These are phyloP conservation scores for Aegilops bicornis DNA, from an alignment of 176 grass and related monocot genomes.

Conservation along the genomic window DNA sequence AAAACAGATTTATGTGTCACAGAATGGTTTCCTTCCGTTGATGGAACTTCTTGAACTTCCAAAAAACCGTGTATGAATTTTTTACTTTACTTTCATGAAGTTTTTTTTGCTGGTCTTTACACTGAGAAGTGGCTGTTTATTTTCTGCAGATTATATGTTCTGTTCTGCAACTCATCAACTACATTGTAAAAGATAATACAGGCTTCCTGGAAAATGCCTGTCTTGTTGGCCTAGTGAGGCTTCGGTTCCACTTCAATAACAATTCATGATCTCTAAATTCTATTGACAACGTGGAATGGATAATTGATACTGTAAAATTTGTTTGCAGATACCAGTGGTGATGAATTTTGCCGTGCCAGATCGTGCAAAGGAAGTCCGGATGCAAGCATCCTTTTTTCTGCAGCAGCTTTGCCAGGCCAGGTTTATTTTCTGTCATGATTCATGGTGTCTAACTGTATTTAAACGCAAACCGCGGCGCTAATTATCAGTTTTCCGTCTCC, in stretches of 20 bases:
- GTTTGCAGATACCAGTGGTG: constrained; percentile 81
- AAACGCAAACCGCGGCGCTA: constrained; percentile 7
- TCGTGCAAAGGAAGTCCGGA: constrained; percentile 74
- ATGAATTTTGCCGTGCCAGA: constrained; percentile 81
- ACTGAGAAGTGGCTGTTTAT: constrained; percentile 18
- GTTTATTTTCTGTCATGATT: constrained; percentile 50
- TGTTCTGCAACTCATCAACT: constrained; percentile 91
- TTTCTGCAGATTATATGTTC: constrained; percentile 70
- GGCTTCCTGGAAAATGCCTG: constrained; percentile 94
- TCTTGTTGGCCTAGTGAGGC: constrained; percentile 95
- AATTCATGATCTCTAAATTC: constrained; percentile 34
- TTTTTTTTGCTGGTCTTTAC: constrained; percentile 23
- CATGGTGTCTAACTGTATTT: constrained; percentile 22
- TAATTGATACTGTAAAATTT: constrained; percentile 19
- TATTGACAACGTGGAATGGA: neutral
- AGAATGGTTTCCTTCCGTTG: constrained; percentile 90
- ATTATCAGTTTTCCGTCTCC: constrained; percentile 44
- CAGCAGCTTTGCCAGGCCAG: constrained; percentile 96
- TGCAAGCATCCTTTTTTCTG: constrained; percentile 93
- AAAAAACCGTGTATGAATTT: constrained; percentile 76
- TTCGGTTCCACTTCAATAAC: constrained; percentile 12
- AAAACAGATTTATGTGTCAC: constrained; percentile 88
- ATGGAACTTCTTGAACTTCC: constrained; percentile 96
- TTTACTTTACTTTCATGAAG: constrained; percentile 19
- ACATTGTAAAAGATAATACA: constrained; percentile 78